Evolutionary conservation across 1,139 yeast species (phyloP).

Genomic region (Blastobotrys petasosporus): DNA sequence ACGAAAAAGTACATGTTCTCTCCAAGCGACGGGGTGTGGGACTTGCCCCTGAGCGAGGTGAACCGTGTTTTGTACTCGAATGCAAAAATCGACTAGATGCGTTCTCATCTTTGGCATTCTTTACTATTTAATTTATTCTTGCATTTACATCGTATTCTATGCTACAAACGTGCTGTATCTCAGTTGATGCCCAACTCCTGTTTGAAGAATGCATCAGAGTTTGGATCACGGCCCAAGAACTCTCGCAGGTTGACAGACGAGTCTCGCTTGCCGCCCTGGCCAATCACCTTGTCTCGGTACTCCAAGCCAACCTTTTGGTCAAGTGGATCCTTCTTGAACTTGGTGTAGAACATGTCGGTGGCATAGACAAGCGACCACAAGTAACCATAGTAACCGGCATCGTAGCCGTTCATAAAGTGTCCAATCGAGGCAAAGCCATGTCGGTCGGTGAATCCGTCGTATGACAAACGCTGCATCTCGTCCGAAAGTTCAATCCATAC

Average conservation of each 20-base stretch:
- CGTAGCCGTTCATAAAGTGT: constrained; percentile 80
- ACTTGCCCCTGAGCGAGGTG: constrained; percentile 66
- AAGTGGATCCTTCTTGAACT: constrained; percentile 64
- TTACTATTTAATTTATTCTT: too few species aligned
- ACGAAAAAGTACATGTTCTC: constrained; percentile 37
- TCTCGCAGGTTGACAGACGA: constrained; percentile 59
- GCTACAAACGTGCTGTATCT: neutral
- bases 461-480: constrained; percentile 51
- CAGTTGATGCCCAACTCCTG: constrained; percentile 37
- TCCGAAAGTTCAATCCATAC: constrained; percentile 62
- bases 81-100: too few species aligned
- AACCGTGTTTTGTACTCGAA: constrained; percentile 54
- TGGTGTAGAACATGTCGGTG: constrained; percentile 71
- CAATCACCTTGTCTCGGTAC: constrained; percentile 65
- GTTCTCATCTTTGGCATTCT: too few species aligned
- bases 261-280: constrained; percentile 68
- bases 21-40: constrained; percentile 80
- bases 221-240: constrained; percentile 71
- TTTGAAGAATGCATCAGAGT: constrained; percentile 56
- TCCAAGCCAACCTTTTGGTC: constrained; percentile 53
- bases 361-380: constrained; percentile 83
- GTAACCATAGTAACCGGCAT: constrained; percentile 82
- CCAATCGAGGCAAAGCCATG: constrained; percentile 75
- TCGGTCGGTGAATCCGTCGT: constrained; percentile 46
- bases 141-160: too few species aligned